A percentile compares a stretch with the other conserved stretches of the same genome.
These are phyloP conservation scores for Jasminum sambac DNA, from an alignment of 257 asterid genomes.

Conservation along the genomic window DNA sequence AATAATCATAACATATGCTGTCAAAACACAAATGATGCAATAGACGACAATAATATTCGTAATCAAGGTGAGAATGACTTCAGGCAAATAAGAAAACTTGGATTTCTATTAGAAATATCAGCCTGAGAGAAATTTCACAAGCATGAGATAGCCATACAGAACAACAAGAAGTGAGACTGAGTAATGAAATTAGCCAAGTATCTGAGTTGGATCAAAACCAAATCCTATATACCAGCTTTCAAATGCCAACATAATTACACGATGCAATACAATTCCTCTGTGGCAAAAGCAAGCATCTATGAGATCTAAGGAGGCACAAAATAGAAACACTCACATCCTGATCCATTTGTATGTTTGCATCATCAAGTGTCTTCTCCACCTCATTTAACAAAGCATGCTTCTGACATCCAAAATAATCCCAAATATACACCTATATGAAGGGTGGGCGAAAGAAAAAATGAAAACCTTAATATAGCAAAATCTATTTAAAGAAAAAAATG, in stretches of 20 bases:
- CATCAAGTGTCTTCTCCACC: constrained; percentile 91
- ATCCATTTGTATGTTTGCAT: constrained; percentile 99
- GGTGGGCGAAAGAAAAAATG: constrained; percentile 11
- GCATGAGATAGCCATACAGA: background rate
- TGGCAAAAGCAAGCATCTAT: constrained; percentile 22
- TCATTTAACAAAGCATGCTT: constrained; percentile 93
- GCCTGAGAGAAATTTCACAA: background rate
- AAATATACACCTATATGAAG: constrained; percentile 59
- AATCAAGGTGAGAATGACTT: constrained; percentile 19
- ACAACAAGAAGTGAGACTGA: background rate
- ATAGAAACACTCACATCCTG: constrained; percentile 82
- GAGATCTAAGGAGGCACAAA: constrained; percentile 20
- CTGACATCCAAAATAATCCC: constrained; percentile 89
- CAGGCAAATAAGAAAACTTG: constrained; percentile 1
- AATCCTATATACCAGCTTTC: constrained; percentile 9
- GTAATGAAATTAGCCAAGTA: background rate
- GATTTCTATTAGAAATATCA: background rate
- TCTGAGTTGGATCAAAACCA: constrained; percentile 1
- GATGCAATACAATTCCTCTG: constrained; percentile 7
- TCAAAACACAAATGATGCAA: background rate
- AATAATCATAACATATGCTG: background rate
- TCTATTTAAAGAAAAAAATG: constrained; percentile 15
- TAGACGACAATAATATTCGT: background rate
- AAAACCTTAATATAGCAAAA: constrained; percentile 16
- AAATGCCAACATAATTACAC: constrained; percentile 26